A percentile compares a stretch with the other conserved stretches of the same genome.
Conservation (phyloP, 176 grass and related monocot genomes). For the Microstegium vimineum region DNA sequence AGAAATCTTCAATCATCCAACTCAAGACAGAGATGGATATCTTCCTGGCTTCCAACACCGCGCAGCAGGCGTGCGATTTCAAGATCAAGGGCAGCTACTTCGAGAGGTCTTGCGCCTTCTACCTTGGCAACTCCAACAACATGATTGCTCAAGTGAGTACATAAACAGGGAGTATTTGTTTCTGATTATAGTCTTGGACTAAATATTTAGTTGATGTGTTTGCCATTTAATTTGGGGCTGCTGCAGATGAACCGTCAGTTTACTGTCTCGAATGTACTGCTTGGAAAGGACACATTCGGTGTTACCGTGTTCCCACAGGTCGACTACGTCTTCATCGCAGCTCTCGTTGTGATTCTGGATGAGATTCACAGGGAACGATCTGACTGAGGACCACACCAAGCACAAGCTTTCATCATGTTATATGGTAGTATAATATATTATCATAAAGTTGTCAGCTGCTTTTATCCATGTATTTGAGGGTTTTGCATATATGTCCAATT, state of each 20-base stretch:
- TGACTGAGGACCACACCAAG: no score
- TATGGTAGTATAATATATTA: no score
- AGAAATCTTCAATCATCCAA: constrained; percentile 53
- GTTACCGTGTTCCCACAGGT: constrained; percentile 50
- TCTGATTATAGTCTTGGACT: no score
- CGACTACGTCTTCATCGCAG: constrained; percentile 52
- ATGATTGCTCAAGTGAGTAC: not conserved
- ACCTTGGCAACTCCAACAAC: not conserved
- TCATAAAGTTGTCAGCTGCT: no score
- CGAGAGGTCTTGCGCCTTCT: not conserved
- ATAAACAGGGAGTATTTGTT: no score
- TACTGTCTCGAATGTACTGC: constrained; percentile 40
- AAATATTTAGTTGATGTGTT: not conserved
- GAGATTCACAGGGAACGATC: constrained; percentile 40
- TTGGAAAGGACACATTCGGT: constrained; percentile 52
- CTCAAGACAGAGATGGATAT: constrained; percentile 56
- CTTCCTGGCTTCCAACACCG: constrained; percentile 61
- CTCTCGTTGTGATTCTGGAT: constrained; percentile 65
- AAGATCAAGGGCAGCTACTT: constrained; percentile 2
- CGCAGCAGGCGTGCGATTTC: not conserved
- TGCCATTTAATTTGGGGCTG: not conserved
- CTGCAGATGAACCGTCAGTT: constrained; percentile 60
- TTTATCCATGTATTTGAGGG: no score
- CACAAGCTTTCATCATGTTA: no score
- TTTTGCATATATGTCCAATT: no score